These are phyloP conservation scores for Tarenaya hassleriana DNA, from an alignment of 345 rosid species.

Conservation along the genomic window DNA sequence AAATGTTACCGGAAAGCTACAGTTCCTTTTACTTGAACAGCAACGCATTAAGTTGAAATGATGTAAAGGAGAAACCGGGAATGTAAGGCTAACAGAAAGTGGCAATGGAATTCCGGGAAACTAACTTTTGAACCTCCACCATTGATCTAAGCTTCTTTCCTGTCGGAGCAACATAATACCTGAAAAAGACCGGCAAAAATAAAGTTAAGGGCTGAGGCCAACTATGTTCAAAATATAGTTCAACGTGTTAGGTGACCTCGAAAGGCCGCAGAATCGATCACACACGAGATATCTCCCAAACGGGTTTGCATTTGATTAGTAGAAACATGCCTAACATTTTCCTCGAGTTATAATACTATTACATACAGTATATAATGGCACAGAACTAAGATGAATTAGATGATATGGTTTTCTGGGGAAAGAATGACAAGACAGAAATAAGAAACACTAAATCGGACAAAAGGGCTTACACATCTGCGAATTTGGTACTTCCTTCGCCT, in stretches of 20 bases:
- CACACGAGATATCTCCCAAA: no score
- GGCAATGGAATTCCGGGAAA: conserved; percentile 8
- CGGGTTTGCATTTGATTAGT: no score
- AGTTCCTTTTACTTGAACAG: background rate
- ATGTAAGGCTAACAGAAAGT: background rate
- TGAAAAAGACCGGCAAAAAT: conserved; percentile 21
- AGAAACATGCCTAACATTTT: no score
- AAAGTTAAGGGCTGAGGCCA: background rate
- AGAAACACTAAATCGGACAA: no score
- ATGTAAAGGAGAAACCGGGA: background rate
- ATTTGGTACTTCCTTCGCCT: conserved; percentile 79
- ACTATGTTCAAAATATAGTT: no score
- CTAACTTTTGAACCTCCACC: conserved; percentile 80
- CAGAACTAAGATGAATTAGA: background rate
- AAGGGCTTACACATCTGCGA: conserved; percentile 82
- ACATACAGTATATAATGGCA: no score
- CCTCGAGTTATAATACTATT: no score
- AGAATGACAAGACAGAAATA: conserved; percentile 3
- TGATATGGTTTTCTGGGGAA: background rate
- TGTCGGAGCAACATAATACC: conserved; percentile 77
- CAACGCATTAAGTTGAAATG: background rate
- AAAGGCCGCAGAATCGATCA: no score
- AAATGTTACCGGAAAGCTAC: background rate
- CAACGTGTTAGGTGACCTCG: no score
- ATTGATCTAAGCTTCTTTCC: conserved; percentile 88